These are phyloP conservation scores for Penicillium pancosmium DNA, from an alignment of 495 filamentous ascomycete genomes.

Conservation along the genomic window DNA sequence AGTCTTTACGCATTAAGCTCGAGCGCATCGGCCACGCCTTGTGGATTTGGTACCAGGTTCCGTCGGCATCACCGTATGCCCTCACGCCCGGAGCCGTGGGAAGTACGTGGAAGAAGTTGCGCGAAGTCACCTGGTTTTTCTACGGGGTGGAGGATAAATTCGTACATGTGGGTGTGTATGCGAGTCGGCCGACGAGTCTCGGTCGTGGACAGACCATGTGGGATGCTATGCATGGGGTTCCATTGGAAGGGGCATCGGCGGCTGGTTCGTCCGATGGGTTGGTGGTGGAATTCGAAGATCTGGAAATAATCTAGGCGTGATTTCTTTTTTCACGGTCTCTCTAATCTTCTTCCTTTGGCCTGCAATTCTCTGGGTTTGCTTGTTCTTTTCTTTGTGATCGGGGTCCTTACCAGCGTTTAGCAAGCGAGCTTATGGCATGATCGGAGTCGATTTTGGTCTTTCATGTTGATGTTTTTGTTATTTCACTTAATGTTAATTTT, in stretches of 20 bases:
- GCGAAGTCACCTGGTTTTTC: slow-evolving; percentile 64
- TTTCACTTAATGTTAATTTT: background rate
- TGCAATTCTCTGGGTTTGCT: slow-evolving; percentile 5
- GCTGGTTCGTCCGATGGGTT: slow-evolving; percentile 42
- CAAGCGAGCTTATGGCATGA: slow-evolving; percentile 30
- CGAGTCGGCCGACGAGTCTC: slow-evolving; percentile 52
- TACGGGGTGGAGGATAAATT: slow-evolving; percentile 62
- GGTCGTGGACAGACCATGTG: slow-evolving; percentile 41
- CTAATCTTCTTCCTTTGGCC: slow-evolving; percentile 10
- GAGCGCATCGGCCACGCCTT: slow-evolving; percentile 58
- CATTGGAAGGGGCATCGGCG: slow-evolving; percentile 24
- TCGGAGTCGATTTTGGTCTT: slow-evolving; percentile 19
- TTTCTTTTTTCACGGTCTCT: slow-evolving; percentile 7
- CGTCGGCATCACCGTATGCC: slow-evolving; percentile 39
- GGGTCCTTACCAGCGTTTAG: slow-evolving; percentile 31
- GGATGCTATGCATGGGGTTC: slow-evolving; percentile 47
- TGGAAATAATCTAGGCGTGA: slow-evolving; percentile 54
- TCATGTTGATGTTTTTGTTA: slow-evolving; percentile 4
- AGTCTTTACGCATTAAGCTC: slow-evolving; percentile 59
- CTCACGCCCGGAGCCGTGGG: slow-evolving; percentile 43
- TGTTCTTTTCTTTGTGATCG: slow-evolving; percentile 12
- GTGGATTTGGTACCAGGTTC: slow-evolving; percentile 60
- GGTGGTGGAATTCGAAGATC: slow-evolving; percentile 59
- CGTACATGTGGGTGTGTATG: slow-evolving; percentile 59
- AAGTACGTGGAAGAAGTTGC: slow-evolving; percentile 57